Percentiles rank a stretch among this genome's conserved stretches.
These are phyloP conservation scores for Trichoderma guizhouense DNA, from an alignment of 2,329 filamentous ascomycete species.

Conservation along the genomic window DNA sequence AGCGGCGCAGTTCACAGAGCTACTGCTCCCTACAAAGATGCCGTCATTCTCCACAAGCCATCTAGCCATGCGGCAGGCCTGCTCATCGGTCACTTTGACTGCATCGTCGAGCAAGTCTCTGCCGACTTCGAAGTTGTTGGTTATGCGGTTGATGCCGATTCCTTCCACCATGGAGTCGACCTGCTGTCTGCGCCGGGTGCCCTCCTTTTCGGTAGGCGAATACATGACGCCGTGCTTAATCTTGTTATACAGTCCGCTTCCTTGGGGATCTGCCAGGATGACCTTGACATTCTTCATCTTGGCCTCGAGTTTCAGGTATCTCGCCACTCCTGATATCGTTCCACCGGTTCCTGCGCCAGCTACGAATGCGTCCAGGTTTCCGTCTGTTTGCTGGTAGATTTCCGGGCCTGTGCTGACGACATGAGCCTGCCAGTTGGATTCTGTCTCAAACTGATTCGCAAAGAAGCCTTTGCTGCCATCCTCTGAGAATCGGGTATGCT, in stretches of 20 bases:
- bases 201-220: slow-evolving; percentile 80
- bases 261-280: slow-evolving; percentile 89
- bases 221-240: slow-evolving; percentile 96
- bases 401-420: slow-evolving; percentile 81
- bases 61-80: slow-evolving; percentile 89
- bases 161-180: slow-evolving; percentile 96
- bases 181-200: slow-evolving; percentile 82
- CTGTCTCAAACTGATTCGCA: slow-evolving; percentile 92
- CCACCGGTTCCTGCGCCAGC: slow-evolving; percentile 93
- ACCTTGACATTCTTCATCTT: slow-evolving; percentile 59
- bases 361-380: slow-evolving; percentile 79
- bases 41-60: slow-evolving; percentile 96
- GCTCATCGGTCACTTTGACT: slow-evolving; percentile 79
- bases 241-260: slow-evolving; percentile 89
- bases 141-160: slow-evolving; percentile 92
- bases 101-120: slow-evolving; percentile 86
- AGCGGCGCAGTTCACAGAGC: slow-evolving; percentile 91
- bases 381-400: slow-evolving; percentile 74
- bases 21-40: slow-evolving; percentile 90
- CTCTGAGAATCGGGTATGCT: slow-evolving; percentile 60
- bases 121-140: slow-evolving; percentile 85
- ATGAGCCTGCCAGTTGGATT: slow-evolving; percentile 86
- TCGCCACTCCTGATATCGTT: slow-evolving; percentile 82
- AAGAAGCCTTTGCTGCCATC: slow-evolving; percentile 80
- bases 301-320: slow-evolving; percentile 71